Percentiles rank a stretch among this genome's conserved stretches.
phyloP scores from a whole-genome alignment of 1,284 basidiomycete genomes.

The Omphalotus olearius region DNA sequence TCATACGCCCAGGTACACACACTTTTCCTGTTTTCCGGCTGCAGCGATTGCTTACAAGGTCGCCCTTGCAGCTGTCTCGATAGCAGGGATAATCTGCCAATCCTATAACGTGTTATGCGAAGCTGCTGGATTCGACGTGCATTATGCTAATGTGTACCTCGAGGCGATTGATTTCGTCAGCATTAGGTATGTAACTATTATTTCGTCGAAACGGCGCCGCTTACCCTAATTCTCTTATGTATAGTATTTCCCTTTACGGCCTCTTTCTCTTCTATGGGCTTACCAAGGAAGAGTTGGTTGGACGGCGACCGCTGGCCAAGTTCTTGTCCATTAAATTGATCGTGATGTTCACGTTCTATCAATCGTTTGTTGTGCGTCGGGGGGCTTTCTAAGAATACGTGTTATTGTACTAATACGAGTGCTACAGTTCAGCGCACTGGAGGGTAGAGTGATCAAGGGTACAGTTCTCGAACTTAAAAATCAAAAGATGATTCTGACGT shows the following conservation, averaged over 20 bases:
- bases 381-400: not conserved
- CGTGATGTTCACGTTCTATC: conserved; percentile 84
- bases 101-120: conserved; percentile 64
- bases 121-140: conserved; percentile 50
- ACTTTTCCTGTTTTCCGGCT: not conserved
- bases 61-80: conserved; percentile 41
- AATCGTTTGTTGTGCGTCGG: conserved; percentile 60
- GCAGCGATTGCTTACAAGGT: not conserved
- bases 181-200: conserved; percentile 55
- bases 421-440: conserved; percentile 52
- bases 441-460: conserved; percentile 61
- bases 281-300: conserved; percentile 71
- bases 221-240: not conserved
- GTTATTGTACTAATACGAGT: not conserved
- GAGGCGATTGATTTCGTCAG: conserved; percentile 71
- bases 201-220: not conserved
- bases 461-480: conserved; percentile 8
- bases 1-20: conserved; percentile 62
- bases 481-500: not conserved
- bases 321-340: conserved; percentile 83
- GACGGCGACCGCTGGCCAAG: conserved; percentile 76
- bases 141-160: conserved; percentile 72
- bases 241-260: conserved; percentile 74
- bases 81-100: conserved; percentile 76
- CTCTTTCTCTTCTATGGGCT: conserved; percentile 79